These are phyloP conservation scores for Zygoascus flipseniorum DNA, from an alignment of 805 yeast genomes.

Conservation along the genomic window DNA sequence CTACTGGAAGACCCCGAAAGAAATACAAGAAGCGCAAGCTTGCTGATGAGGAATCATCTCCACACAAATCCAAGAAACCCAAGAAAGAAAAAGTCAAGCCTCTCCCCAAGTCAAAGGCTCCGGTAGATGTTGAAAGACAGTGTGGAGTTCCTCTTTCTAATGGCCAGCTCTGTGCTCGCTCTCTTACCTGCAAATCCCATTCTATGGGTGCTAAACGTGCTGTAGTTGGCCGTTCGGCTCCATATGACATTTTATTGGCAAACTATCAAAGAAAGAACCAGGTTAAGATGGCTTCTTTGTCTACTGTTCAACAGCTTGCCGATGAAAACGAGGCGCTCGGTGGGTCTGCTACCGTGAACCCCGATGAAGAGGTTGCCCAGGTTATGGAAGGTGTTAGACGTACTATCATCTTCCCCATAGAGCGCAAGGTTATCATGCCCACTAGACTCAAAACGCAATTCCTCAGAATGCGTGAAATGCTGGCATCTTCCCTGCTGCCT, in stretches of 20 bases:
- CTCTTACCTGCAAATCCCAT: conserved; percentile 94
- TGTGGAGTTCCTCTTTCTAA: conserved; percentile 93
- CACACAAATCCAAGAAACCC: conserved; percentile 8
- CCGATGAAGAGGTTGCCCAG: conserved; percentile 88
- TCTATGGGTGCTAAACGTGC: conserved; percentile 98
- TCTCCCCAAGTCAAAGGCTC: conserved; percentile 55
- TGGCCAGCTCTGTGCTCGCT: conserved; percentile 94
- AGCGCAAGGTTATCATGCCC: conserved; percentile 62
- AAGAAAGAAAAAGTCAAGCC: conserved; percentile 14
- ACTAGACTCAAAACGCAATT: conserved; percentile 62
- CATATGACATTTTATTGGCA: conserved; percentile 79
- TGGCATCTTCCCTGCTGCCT: conserved; percentile 62
- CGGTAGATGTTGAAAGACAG: conserved; percentile 86
- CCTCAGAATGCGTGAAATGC: conserved; percentile 86
- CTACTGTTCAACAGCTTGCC: conserved; percentile 32
- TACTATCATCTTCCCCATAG: conserved; percentile 49
- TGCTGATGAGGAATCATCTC: conserved; percentile 1
- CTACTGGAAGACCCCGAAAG: conserved; percentile 5
- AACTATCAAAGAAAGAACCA: conserved; percentile 91
- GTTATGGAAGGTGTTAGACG: conserved; percentile 83
- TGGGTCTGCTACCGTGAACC: conserved; percentile 44
- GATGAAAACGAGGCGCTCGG: conserved; percentile 27
- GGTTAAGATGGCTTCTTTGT: conserved; percentile 59
- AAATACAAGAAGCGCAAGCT: conserved; percentile 7
- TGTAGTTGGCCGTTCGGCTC: conserved; percentile 86